Conservation (phyloP, 345 rosid genomes). For the Barbarea vulgaris region DNA sequence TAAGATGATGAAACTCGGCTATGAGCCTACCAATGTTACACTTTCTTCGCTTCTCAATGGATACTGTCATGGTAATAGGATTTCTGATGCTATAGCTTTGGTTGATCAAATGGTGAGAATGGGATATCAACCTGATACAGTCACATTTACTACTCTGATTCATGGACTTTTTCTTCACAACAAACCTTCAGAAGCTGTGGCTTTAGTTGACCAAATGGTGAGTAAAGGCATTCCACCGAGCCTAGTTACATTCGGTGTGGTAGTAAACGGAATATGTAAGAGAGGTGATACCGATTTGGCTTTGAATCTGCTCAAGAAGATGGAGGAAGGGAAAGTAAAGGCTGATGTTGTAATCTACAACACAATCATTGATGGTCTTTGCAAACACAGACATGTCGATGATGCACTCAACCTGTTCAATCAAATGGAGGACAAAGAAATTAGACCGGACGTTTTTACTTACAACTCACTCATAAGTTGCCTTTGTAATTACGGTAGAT, state of each 20-base stretch:
- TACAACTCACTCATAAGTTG: not conserved
- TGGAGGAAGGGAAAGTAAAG: not conserved
- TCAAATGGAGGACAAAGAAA: not conserved
- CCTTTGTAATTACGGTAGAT: slow-evolving; percentile 1
- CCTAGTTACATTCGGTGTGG: not conserved
- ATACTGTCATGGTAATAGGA: not conserved
- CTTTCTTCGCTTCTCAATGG: not conserved
- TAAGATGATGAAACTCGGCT: not conserved
- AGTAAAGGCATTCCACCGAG: rapidly evolving
- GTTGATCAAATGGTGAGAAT: not conserved
- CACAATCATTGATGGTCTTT: slow-evolving; percentile 5
- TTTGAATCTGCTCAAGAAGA: slow-evolving; percentile 1
- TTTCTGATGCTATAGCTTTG: not conserved
- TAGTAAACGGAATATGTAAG: not conserved
- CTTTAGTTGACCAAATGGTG: not conserved
- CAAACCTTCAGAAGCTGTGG: not conserved
- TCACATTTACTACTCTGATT: not conserved
- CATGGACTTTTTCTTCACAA: slow-evolving; percentile 19
- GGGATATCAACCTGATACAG: not conserved
- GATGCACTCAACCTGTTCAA: not conserved
- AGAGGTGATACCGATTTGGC: slow-evolving; percentile 8
- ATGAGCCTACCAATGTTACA: not conserved
- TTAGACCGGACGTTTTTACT: not conserved
- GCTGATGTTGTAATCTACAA: not conserved
- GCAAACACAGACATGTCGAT: not conserved